phyloP scores from a whole-genome alignment of 2,329 filamentous ascomycete genomes.

The Phialocephala subalpina region DNA sequence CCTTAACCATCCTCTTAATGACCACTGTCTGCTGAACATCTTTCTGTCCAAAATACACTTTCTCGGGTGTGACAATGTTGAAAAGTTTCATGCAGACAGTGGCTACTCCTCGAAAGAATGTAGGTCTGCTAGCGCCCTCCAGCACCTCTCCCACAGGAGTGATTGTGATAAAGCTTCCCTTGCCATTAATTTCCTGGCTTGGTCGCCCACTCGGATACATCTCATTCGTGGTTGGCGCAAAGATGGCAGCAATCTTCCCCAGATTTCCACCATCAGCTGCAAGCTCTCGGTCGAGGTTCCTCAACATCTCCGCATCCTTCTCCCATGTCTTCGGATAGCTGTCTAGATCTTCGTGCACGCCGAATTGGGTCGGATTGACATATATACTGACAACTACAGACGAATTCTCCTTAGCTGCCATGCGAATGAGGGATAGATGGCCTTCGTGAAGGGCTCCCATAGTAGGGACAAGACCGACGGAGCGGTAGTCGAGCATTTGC shows the following conservation, averaged over 20 bases:
- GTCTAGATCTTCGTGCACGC: conserved; percentile 83
- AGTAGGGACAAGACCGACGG: conserved; percentile 89
- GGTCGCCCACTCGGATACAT: conserved; percentile 87
- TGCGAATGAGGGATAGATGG: conserved; percentile 84
- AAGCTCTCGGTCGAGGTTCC: conserved; percentile 75
- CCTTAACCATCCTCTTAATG: conserved; percentile 84
- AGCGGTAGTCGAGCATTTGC: conserved; percentile 71
- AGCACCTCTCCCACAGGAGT: conserved; percentile 83
- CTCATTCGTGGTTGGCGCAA: conserved; percentile 80
- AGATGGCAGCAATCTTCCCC: conserved; percentile 82
- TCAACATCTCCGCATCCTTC: conserved; percentile 73
- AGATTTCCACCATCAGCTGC: conserved; percentile 61
- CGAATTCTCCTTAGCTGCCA: conserved; percentile 84
- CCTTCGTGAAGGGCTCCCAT: conserved; percentile 98
- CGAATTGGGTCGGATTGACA: conserved; percentile 97
- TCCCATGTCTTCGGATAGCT: conserved; percentile 94
- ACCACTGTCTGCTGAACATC: conserved; percentile 96
- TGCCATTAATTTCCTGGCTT: conserved; percentile 74
- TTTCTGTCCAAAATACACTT: conserved; percentile 95
- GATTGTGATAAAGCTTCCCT: conserved; percentile 90
- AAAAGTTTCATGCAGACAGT: conserved; percentile 96
- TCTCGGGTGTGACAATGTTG: conserved; percentile 80
- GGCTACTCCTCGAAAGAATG: conserved; percentile 95
- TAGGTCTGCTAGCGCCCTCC: conserved; percentile 86
- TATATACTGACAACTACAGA: conserved; percentile 92